These are phyloP conservation scores for Magnaporthales sp. DNA, from an alignment of 2,329 filamentous ascomycete genomes.

Conservation along the genomic window DNA sequence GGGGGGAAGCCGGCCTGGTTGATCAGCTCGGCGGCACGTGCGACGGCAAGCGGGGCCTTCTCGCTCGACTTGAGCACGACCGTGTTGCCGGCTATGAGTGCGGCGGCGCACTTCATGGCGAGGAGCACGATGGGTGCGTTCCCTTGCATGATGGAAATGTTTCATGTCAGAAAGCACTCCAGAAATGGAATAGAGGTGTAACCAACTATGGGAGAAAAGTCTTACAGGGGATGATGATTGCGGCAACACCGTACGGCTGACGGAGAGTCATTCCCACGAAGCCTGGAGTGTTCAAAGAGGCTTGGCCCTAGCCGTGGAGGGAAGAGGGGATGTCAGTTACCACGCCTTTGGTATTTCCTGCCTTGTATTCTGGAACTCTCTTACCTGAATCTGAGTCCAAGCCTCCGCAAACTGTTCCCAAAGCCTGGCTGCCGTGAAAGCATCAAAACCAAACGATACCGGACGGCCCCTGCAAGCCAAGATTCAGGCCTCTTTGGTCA, in stretches of 20 bases:
- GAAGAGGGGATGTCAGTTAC: neutral
- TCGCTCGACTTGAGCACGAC: slow-evolving; percentile 49
- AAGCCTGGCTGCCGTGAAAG: slow-evolving; percentile 20
- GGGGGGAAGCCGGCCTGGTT: slow-evolving; percentile 61
- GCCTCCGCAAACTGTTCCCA: slow-evolving; percentile 34
- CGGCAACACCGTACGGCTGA: slow-evolving; percentile 44
- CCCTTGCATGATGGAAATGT: slow-evolving; percentile 42
- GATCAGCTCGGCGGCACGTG: slow-evolving; percentile 51
- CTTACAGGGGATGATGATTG: slow-evolving; percentile 45
- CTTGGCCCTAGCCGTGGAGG: slow-evolving; percentile 22
- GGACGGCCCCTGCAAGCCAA: slow-evolving; percentile 22
- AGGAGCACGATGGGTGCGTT: slow-evolving; percentile 61
- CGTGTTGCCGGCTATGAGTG: slow-evolving; percentile 47
- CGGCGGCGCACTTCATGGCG: slow-evolving; percentile 59
- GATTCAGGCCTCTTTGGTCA: neutral
- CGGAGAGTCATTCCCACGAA: slow-evolving; percentile 34
- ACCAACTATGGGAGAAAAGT: neutral
- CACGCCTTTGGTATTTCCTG: neutral
- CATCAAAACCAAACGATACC: slow-evolving; percentile 28
- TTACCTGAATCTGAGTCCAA: slow-evolving; percentile 26
- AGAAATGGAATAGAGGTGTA: neutral
- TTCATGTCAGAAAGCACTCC: slow-evolving; percentile 25
- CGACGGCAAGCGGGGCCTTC: slow-evolving; percentile 46
- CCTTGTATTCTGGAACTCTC: neutral
- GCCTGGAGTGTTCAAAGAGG: slow-evolving; percentile 38